A percentile compares a stretch with the other conserved stretches of the same genome.
phyloP scores from a whole-genome alignment of 1,139 yeast species.

The Diutina siamensis region DNA sequence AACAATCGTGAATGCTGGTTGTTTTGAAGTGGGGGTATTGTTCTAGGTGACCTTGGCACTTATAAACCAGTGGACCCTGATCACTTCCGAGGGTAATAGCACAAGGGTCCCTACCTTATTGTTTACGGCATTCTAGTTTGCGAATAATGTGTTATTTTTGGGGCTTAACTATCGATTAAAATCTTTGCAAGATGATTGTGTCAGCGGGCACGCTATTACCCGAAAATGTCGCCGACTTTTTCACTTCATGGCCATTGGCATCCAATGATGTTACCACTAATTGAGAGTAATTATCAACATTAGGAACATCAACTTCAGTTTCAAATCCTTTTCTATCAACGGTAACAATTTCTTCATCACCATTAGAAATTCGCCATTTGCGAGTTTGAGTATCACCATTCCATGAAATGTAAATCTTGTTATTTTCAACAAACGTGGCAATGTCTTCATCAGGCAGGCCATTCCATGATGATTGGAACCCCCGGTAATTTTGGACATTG shows the following conservation, averaged over 20 bases:
- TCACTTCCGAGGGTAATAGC: no score
- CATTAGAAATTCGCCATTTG: slow-evolving; percentile 16
- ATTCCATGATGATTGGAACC: slow-evolving; percentile 25
- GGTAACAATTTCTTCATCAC: slow-evolving; percentile 7
- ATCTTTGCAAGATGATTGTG: no score
- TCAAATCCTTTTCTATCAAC: not conserved
- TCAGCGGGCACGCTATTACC: no score
- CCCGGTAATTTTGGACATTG: slow-evolving; percentile 23
- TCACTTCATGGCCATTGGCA: not conserved
- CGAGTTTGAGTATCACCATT: slow-evolving; percentile 27
- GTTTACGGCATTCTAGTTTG: no score
- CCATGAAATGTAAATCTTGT: slow-evolving; percentile 23
- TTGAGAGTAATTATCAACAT: not conserved
- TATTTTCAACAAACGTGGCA: slow-evolving; percentile 15
- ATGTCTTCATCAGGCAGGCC: slow-evolving; percentile 23
- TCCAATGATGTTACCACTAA: not conserved
- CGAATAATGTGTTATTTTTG: no score
- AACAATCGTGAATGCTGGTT: no score
- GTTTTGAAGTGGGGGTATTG: no score
- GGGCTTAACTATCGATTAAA: no score
- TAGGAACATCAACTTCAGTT: not conserved
- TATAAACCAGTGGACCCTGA: no score
- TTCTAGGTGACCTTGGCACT: no score
- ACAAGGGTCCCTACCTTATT: no score
- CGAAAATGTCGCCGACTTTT: not conserved